phyloP scores from a whole-genome alignment of 495 filamentous ascomycete genomes.

The Achaetomiella virescens region DNA sequence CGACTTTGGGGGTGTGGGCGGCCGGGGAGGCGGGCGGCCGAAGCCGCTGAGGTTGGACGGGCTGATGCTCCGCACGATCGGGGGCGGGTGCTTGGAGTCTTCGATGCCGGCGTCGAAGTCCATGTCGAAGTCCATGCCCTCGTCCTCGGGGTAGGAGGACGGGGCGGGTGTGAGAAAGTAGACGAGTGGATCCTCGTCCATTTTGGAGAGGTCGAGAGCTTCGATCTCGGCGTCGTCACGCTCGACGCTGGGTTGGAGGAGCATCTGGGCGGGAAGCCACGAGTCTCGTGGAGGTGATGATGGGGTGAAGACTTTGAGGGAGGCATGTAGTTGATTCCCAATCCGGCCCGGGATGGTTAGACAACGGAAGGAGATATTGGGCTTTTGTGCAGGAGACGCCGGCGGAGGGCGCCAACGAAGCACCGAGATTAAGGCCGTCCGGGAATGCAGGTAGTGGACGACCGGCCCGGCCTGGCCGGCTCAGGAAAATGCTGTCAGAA shows the following conservation, averaged over 20 bases:
- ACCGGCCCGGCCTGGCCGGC: conserved; percentile 29
- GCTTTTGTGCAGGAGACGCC: not conserved
- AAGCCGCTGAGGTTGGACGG: conserved; percentile 44
- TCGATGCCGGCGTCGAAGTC: conserved; percentile 49
- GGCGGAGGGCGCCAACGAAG: not conserved
- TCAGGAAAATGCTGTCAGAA: conserved; percentile 21
- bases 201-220: conserved; percentile 31
- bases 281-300: conserved; percentile 11
- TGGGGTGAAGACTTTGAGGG: not conserved
- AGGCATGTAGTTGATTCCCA: conserved; percentile 3
- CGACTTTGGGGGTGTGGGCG: conserved; percentile 31
- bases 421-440: not conserved
- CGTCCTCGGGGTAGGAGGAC: conserved; percentile 29
- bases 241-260: conserved; percentile 31
- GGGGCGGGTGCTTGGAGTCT: conserved; percentile 36
- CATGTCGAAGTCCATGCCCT: conserved; percentile 21
- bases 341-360: not conserved
- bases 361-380: not conserved
- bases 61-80: conserved; percentile 41
- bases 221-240: conserved; percentile 36
- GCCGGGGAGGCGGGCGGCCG: conserved; percentile 31
- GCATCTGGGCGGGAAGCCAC: conserved; percentile 32
- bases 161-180: conserved; percentile 46
- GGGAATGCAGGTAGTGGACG: conserved; percentile 1
- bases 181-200: conserved; percentile 42